Conservation (phyloP, 2,329 filamentous ascomycete species). For the Cordyceps fumosorosea region DNA sequence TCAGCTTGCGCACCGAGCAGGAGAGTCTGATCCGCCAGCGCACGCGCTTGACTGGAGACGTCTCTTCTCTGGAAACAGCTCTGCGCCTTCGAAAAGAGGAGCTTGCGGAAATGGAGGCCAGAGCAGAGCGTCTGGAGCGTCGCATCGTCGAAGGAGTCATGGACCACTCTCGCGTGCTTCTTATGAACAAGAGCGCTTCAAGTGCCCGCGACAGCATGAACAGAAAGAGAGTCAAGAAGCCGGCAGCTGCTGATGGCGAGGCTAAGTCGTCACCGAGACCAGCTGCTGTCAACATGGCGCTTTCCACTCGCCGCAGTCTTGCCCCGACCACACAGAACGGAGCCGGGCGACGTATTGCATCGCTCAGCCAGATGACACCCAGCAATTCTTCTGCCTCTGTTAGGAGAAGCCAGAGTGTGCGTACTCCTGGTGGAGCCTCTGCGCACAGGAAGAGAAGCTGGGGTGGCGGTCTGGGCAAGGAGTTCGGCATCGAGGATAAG, state of each 20-base stretch:
- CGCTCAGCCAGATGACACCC: conserved; percentile 80
- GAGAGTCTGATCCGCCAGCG: conserved; percentile 74
- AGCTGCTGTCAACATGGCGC: conserved; percentile 45
- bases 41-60: conserved; percentile 72
- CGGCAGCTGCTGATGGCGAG: conserved; percentile 20
- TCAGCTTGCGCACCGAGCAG: conserved; percentile 58
- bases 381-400: conserved; percentile 61
- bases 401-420: conserved; percentile 72
- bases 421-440: conserved; percentile 45
- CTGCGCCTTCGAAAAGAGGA: conserved; percentile 85
- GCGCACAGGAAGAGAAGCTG: conserved; percentile 62
- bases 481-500: conserved; percentile 50
- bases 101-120: conserved; percentile 80
- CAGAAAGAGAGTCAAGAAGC: conserved; percentile 48
- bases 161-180: conserved; percentile 86
- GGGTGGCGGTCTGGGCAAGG: conserved; percentile 46
- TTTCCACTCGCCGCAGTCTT: conserved; percentile 45
- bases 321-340: conserved; percentile 41
- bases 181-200: conserved; percentile 62
- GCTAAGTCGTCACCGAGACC: conserved; percentile 22
- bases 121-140: conserved; percentile 83
- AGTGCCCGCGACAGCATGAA: conserved; percentile 49
- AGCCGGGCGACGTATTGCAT: conserved; percentile 74
- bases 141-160: conserved; percentile 93
- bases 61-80: conserved; percentile 86